Percentiles rank a stretch among this genome's conserved stretches.
Evolutionary conservation across 805 yeast species (phyloP).

Genomic region (Cyberlindnera amylophila): DNA sequence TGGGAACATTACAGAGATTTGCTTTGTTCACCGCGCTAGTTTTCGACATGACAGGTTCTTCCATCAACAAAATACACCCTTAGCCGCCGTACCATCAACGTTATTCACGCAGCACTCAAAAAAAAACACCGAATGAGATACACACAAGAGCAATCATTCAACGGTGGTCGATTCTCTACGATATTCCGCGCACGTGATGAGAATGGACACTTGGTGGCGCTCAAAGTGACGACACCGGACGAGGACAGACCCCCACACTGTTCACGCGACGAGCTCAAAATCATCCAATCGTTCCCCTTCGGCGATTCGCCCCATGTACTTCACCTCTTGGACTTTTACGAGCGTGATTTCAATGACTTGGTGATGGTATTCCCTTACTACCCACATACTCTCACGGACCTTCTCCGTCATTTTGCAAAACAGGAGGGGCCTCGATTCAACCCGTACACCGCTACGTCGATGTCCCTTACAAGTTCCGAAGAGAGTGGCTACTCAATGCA

Average conservation of each 20-base stretch:
- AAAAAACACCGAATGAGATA: background rate
- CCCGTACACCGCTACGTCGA: conserved; percentile 23
- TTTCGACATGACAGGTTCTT: no score
- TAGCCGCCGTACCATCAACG: no score
- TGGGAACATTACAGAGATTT: no score
- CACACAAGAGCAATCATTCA: conserved; percentile 26
- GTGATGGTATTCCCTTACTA: conserved; percentile 42
- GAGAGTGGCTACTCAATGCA: background rate
- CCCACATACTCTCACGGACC: conserved; percentile 32
- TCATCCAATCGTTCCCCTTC: conserved; percentile 29
- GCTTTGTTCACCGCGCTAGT: no score
- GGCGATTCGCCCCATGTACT: conserved; percentile 19
- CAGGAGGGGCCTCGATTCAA: conserved; percentile 27
- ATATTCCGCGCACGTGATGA: conserved; percentile 31
- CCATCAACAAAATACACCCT: no score
- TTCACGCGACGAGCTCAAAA: conserved; percentile 41
- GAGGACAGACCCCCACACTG: conserved; percentile 53
- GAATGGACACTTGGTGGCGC: conserved; percentile 31
- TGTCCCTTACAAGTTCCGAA: background rate
- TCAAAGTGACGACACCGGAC: conserved; percentile 47
- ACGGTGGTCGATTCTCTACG: conserved; percentile 42
- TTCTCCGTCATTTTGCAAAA: conserved; percentile 32
- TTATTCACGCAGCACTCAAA: background rate
- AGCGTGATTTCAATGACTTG: conserved; percentile 30
- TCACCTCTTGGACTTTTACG: conserved; percentile 23